Conservation (phyloP, 305 asterid genomes). For the Solanum chacoense region DNA sequence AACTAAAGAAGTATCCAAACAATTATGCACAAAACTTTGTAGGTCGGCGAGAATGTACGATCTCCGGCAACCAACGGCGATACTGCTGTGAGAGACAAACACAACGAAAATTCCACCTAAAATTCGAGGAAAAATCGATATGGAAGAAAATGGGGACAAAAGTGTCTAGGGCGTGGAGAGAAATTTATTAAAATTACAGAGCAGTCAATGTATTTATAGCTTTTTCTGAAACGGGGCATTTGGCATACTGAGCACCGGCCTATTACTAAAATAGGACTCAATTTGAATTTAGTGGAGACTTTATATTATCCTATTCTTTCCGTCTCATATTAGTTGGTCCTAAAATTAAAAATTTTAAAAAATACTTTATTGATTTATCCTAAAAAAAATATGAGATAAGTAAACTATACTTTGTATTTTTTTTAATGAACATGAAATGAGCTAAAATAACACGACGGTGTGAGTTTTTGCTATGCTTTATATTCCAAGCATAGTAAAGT, state of each 20-base stretch:
- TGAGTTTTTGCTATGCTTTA: not conserved
- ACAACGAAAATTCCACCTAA: not conserved
- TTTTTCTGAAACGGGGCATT: not conserved
- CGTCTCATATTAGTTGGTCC: too few relatives aligned
- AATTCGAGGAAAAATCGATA: not conserved
- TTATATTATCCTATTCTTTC: too few relatives aligned
- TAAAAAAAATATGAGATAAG: not conserved
- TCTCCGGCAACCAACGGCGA: not conserved
- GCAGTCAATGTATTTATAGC: not conserved
- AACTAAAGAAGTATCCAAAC: not conserved
- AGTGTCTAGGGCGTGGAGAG: constrained; percentile 6
- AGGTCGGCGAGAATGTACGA: not conserved
- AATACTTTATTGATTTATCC: too few relatives aligned
- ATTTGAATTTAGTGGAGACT: not conserved
- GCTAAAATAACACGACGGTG: not conserved
- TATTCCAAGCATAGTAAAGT: not conserved
- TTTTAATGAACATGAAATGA: not conserved
- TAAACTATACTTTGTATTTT: not conserved
- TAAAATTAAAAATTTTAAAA: fast-evolving
- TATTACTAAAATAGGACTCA: not conserved
- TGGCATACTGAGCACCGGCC: not conserved
- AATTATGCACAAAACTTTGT: not conserved
- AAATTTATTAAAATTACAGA: not conserved
- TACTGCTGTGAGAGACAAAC: not conserved
- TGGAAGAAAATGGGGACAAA: not conserved